Evolutionary conservation across 1,139 yeast species (phyloP).

Genomic region (Debaryomycetaceae sp.): DNA sequence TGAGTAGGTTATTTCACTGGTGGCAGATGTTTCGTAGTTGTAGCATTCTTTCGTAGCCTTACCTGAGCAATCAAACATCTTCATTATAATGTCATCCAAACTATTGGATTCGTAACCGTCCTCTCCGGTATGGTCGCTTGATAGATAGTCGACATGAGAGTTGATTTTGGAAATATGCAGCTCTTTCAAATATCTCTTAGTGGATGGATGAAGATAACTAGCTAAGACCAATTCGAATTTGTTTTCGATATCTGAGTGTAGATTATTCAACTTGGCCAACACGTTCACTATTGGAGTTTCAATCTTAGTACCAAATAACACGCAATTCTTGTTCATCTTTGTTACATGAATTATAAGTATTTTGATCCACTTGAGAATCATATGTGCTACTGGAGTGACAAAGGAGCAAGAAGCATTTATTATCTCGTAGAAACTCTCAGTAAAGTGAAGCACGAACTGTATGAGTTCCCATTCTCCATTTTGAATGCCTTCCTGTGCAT

Average conservation of each 20-base stretch:
- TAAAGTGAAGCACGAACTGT: constrained; percentile 10
- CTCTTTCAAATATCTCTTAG: constrained; percentile 21
- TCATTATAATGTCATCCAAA: constrained; percentile 24
- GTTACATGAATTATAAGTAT: constrained; percentile 16
- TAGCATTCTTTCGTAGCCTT: constrained; percentile 23
- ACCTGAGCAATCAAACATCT: constrained; percentile 26
- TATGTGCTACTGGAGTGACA: constrained; percentile 14
- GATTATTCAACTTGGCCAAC: constrained; percentile 1
- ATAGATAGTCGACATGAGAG: constrained; percentile 5
- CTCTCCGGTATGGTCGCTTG: constrained; percentile 1
- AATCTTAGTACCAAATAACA: constrained; percentile 1
- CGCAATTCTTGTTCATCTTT: constrained; percentile 6
- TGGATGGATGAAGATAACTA: constrained; percentile 25
- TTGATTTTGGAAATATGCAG: constrained; percentile 16
- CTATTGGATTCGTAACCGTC: constrained; percentile 6
- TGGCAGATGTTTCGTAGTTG: constrained; percentile 21
- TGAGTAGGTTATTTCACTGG: constrained; percentile 4
- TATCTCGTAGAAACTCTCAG: constrained; percentile 12
- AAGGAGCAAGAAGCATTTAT: constrained; percentile 6
- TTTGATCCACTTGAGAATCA: constrained; percentile 21
- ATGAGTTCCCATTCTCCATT: constrained; percentile 15
- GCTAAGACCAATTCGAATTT: constrained; percentile 18
- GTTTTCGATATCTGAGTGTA: constrained; percentile 13
- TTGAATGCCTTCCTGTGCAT: constrained; percentile 2
- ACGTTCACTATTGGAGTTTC: not conserved